Evolutionary conservation across 805 yeast species (phyloP), one percentile per base, ranked within the genome.

Genomic region (Barnettozyma californica): DNA sequence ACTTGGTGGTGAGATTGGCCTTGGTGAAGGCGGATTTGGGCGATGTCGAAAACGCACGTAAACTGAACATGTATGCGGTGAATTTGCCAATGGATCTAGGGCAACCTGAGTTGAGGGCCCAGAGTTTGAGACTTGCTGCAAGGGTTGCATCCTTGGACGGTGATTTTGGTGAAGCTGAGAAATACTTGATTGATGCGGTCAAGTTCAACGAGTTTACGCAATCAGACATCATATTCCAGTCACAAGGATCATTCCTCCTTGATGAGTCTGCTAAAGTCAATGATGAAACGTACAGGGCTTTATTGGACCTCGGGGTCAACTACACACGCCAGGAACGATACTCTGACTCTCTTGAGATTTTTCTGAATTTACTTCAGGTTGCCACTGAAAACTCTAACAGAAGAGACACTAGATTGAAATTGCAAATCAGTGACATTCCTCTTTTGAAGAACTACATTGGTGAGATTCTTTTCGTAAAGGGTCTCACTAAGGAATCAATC

Each of bases 371-470:
- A 53, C 27, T 58, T 58, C 52, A 58, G 40, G 20, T 51, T 1
- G 19, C 50, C 1, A 56, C 55, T 13, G 41, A 34, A 3, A 19
- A 37, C 1, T n/a, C 29, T 5, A 13, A 21, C 9, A 36, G 34
- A 14, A 19, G 26, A n/a, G 42, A 45, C 16, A 18, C 40, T 3
- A 43, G 36, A 19, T 31, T 45, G n/a, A 14, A 33, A 13, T 11
- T 43, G 11, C 21, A 44, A n/a, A 9, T 29, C 21, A 31, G 31
- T 34, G 52, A 55, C 48, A 60, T 64, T 6, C 74, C 78, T 7
- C 51, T 73, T 41, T 46, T 74, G 33, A 70, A 70, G 53, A 61
- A 69, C 34, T 71, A 73, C 52, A 57, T 73, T 8, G 68, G 76
- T 39, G 78, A 75, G 53, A 53, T 75, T 6, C 50, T 74, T 2